Percentiles rank a stretch among this genome's conserved stretches.
These are phyloP conservation scores for Hypoxylon sp. DNA, from an alignment of 2,329 filamentous ascomycete genomes.

Conservation along the genomic window DNA sequence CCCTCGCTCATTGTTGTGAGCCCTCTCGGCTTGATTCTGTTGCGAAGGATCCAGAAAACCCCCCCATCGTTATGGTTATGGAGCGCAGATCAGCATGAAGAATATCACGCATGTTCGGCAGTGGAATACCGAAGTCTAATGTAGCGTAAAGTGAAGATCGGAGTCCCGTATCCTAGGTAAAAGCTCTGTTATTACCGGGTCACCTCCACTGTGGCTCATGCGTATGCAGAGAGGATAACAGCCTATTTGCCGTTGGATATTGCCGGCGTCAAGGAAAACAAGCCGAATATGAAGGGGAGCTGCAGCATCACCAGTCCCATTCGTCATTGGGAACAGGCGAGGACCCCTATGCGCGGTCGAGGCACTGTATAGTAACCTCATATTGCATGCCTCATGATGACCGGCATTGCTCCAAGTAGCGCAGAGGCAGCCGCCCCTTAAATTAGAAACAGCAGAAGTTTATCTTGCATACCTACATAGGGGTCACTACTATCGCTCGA, in stretches of 20 bases:
- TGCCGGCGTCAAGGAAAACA: constrained; percentile 34
- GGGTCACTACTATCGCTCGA: constrained; percentile 21
- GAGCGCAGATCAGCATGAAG: constrained; percentile 8
- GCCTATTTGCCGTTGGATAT: constrained; percentile 45
- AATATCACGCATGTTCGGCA: constrained; percentile 26
- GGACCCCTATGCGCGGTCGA: constrained; percentile 26
- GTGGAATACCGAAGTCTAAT: constrained; percentile 36
- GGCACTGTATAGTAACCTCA: constrained; percentile 31
- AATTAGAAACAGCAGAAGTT: constrained; percentile 28
- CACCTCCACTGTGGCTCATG: constrained; percentile 40
- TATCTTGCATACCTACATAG: constrained; percentile 12
- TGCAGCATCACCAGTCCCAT: constrained; percentile 13
- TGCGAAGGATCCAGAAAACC: constrained; percentile 4
- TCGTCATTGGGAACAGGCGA: constrained; percentile 16
- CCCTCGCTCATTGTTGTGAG: constrained; percentile 23
- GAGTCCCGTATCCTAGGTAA: constrained; percentile 10
- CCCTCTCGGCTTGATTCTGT: constrained; percentile 1
- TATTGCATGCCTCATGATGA: constrained; percentile 36
- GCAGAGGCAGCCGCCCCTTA: constrained; percentile 33
- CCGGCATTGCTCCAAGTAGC: constrained; percentile 39
- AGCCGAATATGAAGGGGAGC: constrained; percentile 25
- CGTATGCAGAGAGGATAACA: constrained; percentile 41
- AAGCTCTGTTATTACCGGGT: constrained; percentile 22
- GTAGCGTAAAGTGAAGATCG: constrained; percentile 13
- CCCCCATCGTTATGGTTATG: background rate